Base-by-base conservation (phyloP, 2,329 filamentous ascomycete genomes). In the Aspergillus quadricinctus region DNA sequence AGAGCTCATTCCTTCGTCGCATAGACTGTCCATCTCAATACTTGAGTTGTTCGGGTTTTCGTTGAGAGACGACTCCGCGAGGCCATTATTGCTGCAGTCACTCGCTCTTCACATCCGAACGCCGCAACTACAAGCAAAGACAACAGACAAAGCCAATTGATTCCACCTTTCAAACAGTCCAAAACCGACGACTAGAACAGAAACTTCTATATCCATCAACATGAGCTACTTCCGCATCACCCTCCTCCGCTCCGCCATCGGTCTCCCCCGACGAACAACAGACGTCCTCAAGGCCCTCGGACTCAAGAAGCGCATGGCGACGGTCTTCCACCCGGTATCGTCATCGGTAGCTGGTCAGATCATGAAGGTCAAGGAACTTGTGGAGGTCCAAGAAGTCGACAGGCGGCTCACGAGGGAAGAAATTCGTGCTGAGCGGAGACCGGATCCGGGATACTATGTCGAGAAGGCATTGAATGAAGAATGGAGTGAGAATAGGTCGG, bases 211-310 rank as follows among this genome's bases (percentile, higher is more conserved):
- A 45, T 10, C 48, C 45, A 17, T 29, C 60, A 68, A 58, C 58
- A 92, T 92, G 88, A 81, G 86, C 56, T 96, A 84, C 81, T 97
- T 97, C 82, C 88, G 90, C 71, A 90, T 97, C 73, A 96, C 91
- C 50, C 88, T 96, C 56, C 84, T 94, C 77, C 90, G 92, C 71
- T 92, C 88, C 56, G 88, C 88, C 68, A 97, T 97, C 76, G 92
- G 92, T 60, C 86, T 97, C 49, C 92, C 93, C 5, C 77, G 84
- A 68, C 88, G 90, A 70, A 89, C 87, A 58, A 84, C 85, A 71
- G 90, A 89, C 70, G 90, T 93, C 21, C 88, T 97, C 55, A 83
- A 87, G 60, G 89, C 92, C 19, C 88, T 97, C 58, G 92, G 92
- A 55, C 84, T 97, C 61, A 89, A 87, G 67, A 90, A 89, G 73